Percentiles rank a stretch among this genome's conserved stretches.
These are phyloP conservation scores for Clavispora carvajalis DNA, from an alignment of 805 yeast species.

Conservation along the genomic window DNA sequence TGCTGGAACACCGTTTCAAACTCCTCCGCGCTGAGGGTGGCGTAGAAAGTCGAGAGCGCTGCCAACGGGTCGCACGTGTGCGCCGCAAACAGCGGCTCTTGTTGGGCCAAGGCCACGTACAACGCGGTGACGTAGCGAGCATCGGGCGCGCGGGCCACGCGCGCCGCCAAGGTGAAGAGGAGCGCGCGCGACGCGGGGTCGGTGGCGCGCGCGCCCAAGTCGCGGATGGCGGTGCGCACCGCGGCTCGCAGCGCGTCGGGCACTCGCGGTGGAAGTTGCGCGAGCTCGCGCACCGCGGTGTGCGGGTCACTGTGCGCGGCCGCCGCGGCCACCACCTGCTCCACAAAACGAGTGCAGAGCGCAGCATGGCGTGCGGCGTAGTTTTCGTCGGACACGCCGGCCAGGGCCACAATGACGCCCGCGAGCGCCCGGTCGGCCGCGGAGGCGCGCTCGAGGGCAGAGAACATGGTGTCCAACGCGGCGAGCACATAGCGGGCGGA, in stretches of 20 bases:
- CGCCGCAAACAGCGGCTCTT: too few relatives aligned
- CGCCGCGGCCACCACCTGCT: not conserved
- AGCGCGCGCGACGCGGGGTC: not conserved
- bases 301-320: not conserved
- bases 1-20: constrained; percentile 12
- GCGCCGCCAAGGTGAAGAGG: not conserved
- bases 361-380: not conserved
- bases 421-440: constrained; percentile 6
- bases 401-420: constrained; percentile 4
- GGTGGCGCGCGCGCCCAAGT: not conserved
- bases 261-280: not conserved
- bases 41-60: constrained; percentile 3
- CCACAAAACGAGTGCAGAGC: constrained; percentile 2
- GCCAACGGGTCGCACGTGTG: not conserved
- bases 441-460: not conserved
- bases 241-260: not conserved
- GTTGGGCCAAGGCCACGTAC: constrained; percentile 7
- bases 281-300: not conserved
- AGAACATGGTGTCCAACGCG: not conserved
- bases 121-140: constrained; percentile 9
- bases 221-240: not conserved
- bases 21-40: constrained; percentile 1
- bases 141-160: not conserved
- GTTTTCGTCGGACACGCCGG: constrained; percentile 1
- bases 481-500: constrained; percentile 3